Percentiles rank a stretch among this genome's conserved stretches.
Conservation (phyloP, 257 asterid species). For the Gentiana dahurica region DNA sequence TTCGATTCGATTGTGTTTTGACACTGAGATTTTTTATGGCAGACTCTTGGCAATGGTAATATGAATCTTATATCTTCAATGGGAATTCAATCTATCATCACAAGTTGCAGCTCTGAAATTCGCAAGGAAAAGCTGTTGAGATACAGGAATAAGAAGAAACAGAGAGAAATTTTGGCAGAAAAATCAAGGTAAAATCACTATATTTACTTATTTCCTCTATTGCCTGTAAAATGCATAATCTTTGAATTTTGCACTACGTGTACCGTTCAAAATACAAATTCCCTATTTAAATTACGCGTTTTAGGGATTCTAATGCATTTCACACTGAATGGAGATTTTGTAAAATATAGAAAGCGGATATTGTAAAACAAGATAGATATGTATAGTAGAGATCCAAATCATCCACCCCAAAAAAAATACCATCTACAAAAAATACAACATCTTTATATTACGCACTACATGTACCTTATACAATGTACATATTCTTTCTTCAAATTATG, state of each 20-base stretch:
- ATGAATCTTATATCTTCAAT: slow-evolving; percentile 29
- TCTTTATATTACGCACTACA: no score
- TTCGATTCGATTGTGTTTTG: slow-evolving; percentile 20
- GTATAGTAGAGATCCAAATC: no score
- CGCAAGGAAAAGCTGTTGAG: slow-evolving; percentile 76
- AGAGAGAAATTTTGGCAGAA: slow-evolving; percentile 75
- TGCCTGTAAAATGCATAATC: no score
- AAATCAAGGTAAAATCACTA: slow-evolving; percentile 49
- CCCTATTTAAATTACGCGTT: no score
- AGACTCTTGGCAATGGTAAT: slow-evolving; percentile 49
- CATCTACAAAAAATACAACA: no score
- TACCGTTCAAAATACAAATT: no score
- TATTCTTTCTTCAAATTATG: neutral
- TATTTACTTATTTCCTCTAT: no score
- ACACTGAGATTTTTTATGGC: slow-evolving; percentile 64
- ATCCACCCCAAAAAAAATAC: no score
- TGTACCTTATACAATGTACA: neutral
- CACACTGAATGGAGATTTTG: no score
- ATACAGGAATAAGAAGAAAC: slow-evolving; percentile 63
- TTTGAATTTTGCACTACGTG: neutral
- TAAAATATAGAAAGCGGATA: no score
- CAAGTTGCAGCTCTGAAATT: slow-evolving; percentile 38
- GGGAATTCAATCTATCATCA: slow-evolving; percentile 23
- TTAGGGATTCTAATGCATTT: no score
- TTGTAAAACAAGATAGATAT: no score